Percentiles rank a stretch among this genome's conserved stretches.
These are phyloP conservation scores for Pseudozyma hubeiensis DNA, from an alignment of 1,284 basidiomycete genomes.

Conservation along the genomic window DNA sequence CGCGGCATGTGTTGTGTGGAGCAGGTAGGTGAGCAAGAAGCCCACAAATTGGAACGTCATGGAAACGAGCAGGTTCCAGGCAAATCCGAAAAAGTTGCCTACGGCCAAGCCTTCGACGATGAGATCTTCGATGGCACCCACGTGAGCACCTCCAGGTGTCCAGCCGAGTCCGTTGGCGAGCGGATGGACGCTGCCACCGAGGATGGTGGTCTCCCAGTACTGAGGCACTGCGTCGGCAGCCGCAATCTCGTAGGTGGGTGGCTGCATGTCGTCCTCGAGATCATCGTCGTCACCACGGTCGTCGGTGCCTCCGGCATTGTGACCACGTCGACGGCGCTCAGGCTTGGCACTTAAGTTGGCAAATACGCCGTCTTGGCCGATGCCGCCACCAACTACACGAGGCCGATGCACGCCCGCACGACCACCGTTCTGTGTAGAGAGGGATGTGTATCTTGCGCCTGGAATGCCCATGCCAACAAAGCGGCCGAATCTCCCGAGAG, in stretches of 20 bases:
- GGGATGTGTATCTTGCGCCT: constrained; percentile 58
- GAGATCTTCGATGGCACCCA: constrained; percentile 71
- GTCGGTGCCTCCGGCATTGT: constrained; percentile 49
- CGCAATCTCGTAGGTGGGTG: constrained; percentile 85
- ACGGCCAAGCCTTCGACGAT: constrained; percentile 74
- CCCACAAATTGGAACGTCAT: constrained; percentile 94
- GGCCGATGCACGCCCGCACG: constrained; percentile 33
- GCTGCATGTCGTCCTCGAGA: constrained; percentile 72
- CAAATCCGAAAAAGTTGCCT: constrained; percentile 78
- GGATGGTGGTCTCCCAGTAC: constrained; percentile 97
- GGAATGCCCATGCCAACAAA: constrained; percentile 67
- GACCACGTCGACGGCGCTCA: constrained; percentile 68
- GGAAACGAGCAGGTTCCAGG: constrained; percentile 84
- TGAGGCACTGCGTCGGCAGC: constrained; percentile 91
- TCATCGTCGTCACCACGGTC: constrained; percentile 75
- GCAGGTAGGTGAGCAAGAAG: constrained; percentile 67
- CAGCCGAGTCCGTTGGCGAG: constrained; percentile 72
- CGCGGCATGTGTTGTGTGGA: constrained; percentile 83
- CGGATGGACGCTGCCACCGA: constrained; percentile 69
- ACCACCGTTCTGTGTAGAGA: constrained; percentile 33
- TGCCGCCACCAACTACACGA: constrained; percentile 76
- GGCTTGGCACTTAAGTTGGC: constrained; percentile 95
- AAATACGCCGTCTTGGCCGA: constrained; percentile 93
- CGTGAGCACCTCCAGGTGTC: constrained; percentile 64
- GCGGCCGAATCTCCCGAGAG: constrained; percentile 61